Evolutionary conservation across 1,284 basidiomycete species (phyloP).

Genomic region (Pseudozyma pruni): DNA sequence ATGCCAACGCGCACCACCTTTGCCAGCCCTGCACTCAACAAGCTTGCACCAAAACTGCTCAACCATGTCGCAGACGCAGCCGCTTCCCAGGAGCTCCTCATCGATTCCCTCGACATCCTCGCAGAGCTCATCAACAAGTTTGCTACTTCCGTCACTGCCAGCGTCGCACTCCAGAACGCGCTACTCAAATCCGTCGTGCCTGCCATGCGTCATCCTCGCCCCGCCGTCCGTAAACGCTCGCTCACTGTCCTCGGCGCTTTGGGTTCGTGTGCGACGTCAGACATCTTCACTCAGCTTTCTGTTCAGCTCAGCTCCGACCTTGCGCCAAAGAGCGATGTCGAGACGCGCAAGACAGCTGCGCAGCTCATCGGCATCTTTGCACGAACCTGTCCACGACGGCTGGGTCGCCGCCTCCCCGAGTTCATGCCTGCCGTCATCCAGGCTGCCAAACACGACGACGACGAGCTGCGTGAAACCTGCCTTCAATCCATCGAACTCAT

Average conservation of each 20-base stretch:
- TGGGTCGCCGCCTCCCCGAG: constrained; percentile 51
- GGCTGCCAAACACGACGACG: constrained; percentile 79
- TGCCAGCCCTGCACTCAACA: constrained; percentile 81
- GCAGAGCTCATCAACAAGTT: constrained; percentile 85
- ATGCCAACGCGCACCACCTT: constrained; percentile 82
- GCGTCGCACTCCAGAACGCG: constrained; percentile 69
- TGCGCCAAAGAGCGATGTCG: constrained; percentile 66
- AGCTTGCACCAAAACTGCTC: constrained; percentile 85
- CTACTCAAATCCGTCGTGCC: constrained; percentile 77
- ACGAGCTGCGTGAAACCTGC: constrained; percentile 70
- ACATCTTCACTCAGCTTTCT: constrained; percentile 56
- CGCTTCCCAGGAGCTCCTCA: constrained; percentile 80
- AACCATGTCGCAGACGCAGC: constrained; percentile 70
- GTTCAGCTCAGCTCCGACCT: constrained; percentile 47
- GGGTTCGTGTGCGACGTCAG: constrained; percentile 61
- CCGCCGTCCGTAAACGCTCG: constrained; percentile 56
- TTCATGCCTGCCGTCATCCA: constrained; percentile 76
- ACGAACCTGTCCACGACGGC: constrained; percentile 54
- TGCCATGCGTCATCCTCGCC: constrained; percentile 46
- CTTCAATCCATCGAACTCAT: constrained; percentile 77
- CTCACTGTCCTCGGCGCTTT: constrained; percentile 77
- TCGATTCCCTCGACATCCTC: constrained; percentile 89
- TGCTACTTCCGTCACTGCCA: constrained; percentile 68
- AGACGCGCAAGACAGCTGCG: constrained; percentile 78
- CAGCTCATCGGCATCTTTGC: constrained; percentile 79